A percentile compares a stretch with the other conserved stretches of the same genome.
These are phyloP conservation scores for Pseudogymnoascus sp. DNA, from an alignment of 2,329 filamentous ascomycete genomes.

Conservation along the genomic window DNA sequence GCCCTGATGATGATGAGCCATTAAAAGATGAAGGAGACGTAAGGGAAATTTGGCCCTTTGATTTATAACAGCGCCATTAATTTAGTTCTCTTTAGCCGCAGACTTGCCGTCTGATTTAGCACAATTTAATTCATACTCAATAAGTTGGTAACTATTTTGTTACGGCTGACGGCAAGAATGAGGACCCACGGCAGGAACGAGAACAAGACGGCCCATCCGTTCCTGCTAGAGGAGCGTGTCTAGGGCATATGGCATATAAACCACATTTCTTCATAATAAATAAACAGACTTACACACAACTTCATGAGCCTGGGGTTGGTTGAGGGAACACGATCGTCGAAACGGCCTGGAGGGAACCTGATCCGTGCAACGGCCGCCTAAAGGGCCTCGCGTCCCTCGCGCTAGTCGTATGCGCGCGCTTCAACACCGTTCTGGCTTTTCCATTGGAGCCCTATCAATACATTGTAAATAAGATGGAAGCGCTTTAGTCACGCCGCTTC, in stretches of 20 bases:
- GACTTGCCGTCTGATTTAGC: background rate
- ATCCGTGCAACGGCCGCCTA: background rate
- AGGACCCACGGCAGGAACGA: too few species aligned
- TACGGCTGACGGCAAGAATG: too few species aligned
- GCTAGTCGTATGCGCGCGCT: background rate
- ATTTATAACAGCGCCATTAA: background rate
- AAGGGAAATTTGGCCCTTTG: slow-evolving; percentile 4
- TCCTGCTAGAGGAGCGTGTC: too few species aligned
- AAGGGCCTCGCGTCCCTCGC: background rate
- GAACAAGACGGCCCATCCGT: too few species aligned
- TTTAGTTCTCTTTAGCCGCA: background rate
- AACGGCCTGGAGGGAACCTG: background rate
- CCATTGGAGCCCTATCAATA: background rate
- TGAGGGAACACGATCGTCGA: background rate
- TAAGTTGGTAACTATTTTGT: too few species aligned
- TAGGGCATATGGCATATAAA: too few species aligned
- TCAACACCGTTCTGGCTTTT: background rate
- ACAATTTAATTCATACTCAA: background rate
- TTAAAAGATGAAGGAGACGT: background rate
- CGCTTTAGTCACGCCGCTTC: background rate
- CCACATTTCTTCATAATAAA: too few species aligned
- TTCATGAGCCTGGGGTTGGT: background rate
- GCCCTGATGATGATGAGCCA: background rate
- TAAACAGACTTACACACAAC: too few species aligned
- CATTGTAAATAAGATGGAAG: background rate